These are phyloP conservation scores for Mycena rebaudengoi DNA, from an alignment of 768 basidiomycete species.

Conservation along the genomic window DNA sequence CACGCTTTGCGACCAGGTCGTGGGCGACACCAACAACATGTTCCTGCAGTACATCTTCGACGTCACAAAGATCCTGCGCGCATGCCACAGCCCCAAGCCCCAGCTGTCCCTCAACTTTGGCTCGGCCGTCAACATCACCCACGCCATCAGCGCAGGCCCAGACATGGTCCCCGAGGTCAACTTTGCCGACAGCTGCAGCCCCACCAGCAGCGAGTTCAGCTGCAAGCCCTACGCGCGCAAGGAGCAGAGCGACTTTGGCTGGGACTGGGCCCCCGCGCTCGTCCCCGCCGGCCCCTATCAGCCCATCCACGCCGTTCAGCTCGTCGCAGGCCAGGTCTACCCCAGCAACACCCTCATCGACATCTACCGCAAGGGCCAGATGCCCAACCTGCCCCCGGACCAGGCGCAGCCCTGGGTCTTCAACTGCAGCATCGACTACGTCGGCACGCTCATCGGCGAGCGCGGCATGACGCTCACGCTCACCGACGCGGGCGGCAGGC, in stretches of 20 bases:
- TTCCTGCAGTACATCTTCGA: constrained; percentile 17
- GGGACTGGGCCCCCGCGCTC: constrained; percentile 18
- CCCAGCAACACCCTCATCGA: constrained; percentile 17
- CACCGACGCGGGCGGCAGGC: constrained; percentile 8
- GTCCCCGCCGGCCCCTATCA: constrained; percentile 18
- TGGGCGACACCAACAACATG: constrained; percentile 19
- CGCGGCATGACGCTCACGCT: constrained; percentile 10
- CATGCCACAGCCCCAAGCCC: constrained; percentile 1
- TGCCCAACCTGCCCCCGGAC: constrained; percentile 12
- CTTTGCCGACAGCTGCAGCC: constrained; percentile 17
- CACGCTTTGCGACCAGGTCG: constrained; percentile 11
- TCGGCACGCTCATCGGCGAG: background rate
- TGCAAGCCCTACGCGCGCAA: constrained; percentile 22
- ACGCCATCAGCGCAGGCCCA: constrained; percentile 9
- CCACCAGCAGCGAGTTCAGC: constrained; percentile 14
- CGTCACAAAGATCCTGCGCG: constrained; percentile 3
- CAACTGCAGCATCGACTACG: constrained; percentile 11
- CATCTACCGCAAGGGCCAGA: constrained; percentile 20
- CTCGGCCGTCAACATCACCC: constrained; percentile 15
- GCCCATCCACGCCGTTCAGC: constrained; percentile 17
- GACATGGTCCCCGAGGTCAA: constrained; percentile 10
- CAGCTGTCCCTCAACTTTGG: constrained; percentile 12
- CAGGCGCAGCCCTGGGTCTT: constrained; percentile 14
- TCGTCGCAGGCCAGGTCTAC: constrained; percentile 5
- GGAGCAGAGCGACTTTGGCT: constrained; percentile 18